Evolutionary conservation across 176 grass and related monocot genomes (phyloP).

Genomic region (Aegilops speltoides): DNA sequence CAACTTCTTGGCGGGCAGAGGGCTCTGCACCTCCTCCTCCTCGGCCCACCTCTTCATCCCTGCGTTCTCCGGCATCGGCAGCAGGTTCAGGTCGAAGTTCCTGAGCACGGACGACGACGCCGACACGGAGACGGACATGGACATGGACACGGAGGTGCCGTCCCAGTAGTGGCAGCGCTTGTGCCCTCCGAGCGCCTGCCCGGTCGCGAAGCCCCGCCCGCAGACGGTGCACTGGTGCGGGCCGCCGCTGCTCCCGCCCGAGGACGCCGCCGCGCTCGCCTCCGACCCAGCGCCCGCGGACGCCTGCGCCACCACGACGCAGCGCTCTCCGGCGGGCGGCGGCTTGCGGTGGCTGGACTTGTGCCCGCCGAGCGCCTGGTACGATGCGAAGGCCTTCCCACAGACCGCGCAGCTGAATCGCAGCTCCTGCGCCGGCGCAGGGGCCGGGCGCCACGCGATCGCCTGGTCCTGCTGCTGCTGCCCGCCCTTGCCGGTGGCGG

Average conservation of each 20-base stretch:
- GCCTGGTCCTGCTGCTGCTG: not conserved
- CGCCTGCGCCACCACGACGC: not conserved
- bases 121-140: constrained; percentile 29
- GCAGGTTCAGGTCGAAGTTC: constrained; percentile 85
- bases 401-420: constrained; percentile 65
- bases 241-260: constrained; percentile 5
- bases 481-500: not conserved
- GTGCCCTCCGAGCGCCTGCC: constrained; percentile 88
- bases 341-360: constrained; percentile 87
- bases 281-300: not conserved
- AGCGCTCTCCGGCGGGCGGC: not conserved
- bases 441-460: not conserved
- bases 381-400: constrained; percentile 72
- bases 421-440: constrained; percentile 18
- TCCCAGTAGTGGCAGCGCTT: constrained; percentile 90
- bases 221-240: constrained; percentile 76
- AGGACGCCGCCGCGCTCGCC: not conserved
- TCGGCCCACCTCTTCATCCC: constrained; percentile 49
- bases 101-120: constrained; percentile 32
- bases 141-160: constrained; percentile 32
- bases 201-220: constrained; percentile 55
- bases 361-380: constrained; percentile 88
- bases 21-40: constrained; percentile 78
- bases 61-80: constrained; percentile 37
- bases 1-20: constrained; percentile 56